A percentile compares a stretch with the other conserved stretches of the same genome.
Conservation (phyloP, 176 grass and related monocot genomes). For the Miscanthus lutarioriparius region DNA sequence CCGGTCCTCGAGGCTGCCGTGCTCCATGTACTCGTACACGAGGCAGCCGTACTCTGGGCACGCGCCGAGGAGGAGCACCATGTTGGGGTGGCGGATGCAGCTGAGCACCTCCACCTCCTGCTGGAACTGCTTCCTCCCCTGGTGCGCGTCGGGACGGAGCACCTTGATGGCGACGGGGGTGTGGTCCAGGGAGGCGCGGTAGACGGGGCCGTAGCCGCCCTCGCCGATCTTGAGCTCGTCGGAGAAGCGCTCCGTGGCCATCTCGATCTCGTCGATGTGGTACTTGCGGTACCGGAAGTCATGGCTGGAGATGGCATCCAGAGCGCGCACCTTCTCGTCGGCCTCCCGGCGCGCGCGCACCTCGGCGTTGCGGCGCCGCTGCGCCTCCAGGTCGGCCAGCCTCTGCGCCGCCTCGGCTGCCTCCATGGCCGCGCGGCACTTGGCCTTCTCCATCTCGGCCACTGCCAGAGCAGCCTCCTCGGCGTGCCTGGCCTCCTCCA, state of each 20-base stretch:
- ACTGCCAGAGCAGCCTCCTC: conserved; percentile 68
- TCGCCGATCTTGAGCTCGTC: conserved; percentile 86
- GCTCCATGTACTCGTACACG: conserved; percentile 96
- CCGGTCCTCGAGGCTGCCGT: conserved; percentile 89
- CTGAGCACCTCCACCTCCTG: conserved; percentile 97
- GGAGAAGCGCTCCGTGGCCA: conserved; percentile 78
- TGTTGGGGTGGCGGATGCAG: conserved; percentile 93
- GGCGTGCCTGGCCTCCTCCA: conserved; percentile 64
- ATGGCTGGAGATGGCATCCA: conserved; percentile 58
- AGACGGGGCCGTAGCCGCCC: conserved; percentile 93
- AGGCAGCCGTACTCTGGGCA: conserved; percentile 90
- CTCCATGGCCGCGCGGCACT: conserved; percentile 66
- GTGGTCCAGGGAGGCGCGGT: conserved; percentile 78
- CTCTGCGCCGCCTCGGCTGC: conserved; percentile 73
- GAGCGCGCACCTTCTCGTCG: conserved; percentile 75
- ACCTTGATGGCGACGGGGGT: conserved; percentile 94
- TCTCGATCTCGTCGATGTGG: conserved; percentile 84
- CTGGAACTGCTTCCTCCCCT: conserved; percentile 90
- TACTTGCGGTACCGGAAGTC: conserved; percentile 84
- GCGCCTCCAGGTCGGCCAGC: conserved; percentile 78
- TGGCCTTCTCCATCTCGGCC: not conserved
- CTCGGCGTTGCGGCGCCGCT: conserved; percentile 74
- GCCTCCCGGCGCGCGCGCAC: conserved; percentile 72
- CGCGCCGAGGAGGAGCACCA: conserved; percentile 91
- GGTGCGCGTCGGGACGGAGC: conserved; percentile 71